Evolutionary conservation across 2,329 filamentous ascomycete species (phyloP), one percentile per base, ranked within the genome.

Genomic region (Cercospora canescens): DNA sequence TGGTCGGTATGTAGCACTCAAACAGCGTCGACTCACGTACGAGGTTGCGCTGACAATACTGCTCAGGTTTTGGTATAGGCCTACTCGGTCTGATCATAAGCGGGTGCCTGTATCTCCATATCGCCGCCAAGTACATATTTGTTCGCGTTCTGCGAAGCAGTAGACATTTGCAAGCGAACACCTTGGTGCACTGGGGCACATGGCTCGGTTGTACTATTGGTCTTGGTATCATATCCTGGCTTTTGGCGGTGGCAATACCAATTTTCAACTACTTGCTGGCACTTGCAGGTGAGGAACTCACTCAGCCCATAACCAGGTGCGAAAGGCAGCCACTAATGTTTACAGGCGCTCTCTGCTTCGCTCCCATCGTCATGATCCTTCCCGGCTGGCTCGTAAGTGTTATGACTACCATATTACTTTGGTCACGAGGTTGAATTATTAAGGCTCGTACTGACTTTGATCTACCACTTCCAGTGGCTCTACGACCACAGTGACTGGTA

Each of bases 101-200:
- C 60, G 80, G 78, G 1, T 79, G 79, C 48, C 70, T 84, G 0
- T 84, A 83, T 68, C 72, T 82, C 14, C 84, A 86, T 72, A 73
- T 86, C 9, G 82, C 81, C 1, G 81, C 84, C 1, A 87, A 87
- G 70, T 86, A 86, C 70, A 74, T 86, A 58, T 87, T 87, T 70
- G 85, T 87, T 16, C 82, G 85, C 4, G 80, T 86, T 21, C 76
- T 87, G 16, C 80, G 85, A 18, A 79, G 84, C 66, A 83, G 83
- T 1, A 72, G 67, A 2, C 85, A 87, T 71, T 76, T 87, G 6
- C 83, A 85, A 69, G 74, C 77, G n/a, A 85, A 86, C 74, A 84
- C 82, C 0, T 9, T 79, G 14, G 71, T 83, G 0, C 85, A 87
- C 69, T 86, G 84, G 84, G 74, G 69, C 0, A 83, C 81, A 0